These are phyloP conservation scores for Exophiala sp. DNA, from an alignment of 2,329 filamentous ascomycete species.

Conservation along the genomic window DNA sequence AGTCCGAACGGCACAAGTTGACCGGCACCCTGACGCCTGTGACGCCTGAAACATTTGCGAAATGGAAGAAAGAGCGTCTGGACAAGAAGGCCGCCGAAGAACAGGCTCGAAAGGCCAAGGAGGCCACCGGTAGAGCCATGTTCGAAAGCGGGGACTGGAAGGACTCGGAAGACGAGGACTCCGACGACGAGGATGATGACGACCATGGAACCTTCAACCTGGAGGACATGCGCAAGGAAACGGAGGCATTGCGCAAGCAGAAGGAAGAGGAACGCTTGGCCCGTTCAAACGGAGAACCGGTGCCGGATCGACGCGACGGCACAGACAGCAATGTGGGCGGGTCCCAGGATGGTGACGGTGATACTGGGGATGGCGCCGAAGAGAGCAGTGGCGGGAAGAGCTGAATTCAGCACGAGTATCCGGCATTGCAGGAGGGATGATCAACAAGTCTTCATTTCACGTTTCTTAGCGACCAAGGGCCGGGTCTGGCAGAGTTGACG, in stretches of 20 bases:
- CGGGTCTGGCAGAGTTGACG: not conserved
- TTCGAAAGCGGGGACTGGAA: constrained; percentile 97
- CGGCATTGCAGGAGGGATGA: not conserved
- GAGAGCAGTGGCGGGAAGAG: constrained; percentile 12
- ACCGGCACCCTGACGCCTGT: constrained; percentile 88
- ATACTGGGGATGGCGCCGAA: constrained; percentile 13
- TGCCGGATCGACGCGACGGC: constrained; percentile 18
- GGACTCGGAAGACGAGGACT: constrained; percentile 57
- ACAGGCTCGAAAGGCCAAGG: constrained; percentile 82
- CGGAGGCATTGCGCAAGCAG: constrained; percentile 64
- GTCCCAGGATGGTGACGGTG: constrained; percentile 13
- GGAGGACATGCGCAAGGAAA: constrained; percentile 75
- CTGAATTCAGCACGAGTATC: not conserved
- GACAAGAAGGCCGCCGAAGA: constrained; percentile 95
- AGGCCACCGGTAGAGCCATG: constrained; percentile 87
- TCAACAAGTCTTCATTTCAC: not conserved
- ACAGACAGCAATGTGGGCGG: constrained; percentile 12
- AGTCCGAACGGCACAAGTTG: constrained; percentile 92
- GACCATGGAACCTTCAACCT: constrained; percentile 62
- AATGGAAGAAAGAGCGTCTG: constrained; percentile 92
- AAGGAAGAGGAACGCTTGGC: constrained; percentile 69
- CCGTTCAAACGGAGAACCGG: constrained; percentile 32
- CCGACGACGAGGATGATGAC: constrained; percentile 56
- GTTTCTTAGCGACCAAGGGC: constrained; percentile 9
- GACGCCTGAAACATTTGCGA: constrained; percentile 83